These are phyloP conservation scores for Sanguinoderma infundibulare DNA, from an alignment of 1,284 basidiomycete species.

Conservation along the genomic window DNA sequence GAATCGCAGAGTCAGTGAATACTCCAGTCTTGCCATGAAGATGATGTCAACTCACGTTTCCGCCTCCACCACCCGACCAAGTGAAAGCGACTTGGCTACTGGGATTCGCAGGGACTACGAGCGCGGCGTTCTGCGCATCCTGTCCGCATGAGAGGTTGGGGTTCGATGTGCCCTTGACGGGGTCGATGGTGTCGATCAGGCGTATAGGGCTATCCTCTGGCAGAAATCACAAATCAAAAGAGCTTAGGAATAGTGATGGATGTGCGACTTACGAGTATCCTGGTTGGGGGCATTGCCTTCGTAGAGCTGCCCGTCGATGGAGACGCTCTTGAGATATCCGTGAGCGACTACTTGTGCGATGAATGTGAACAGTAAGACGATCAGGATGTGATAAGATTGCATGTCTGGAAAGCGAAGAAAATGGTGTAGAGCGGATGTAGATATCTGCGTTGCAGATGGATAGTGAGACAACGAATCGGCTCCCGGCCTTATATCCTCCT, in stretches of 20 bases:
- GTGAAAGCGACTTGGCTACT: constrained; percentile 62
- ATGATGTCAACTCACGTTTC: constrained; percentile 45
- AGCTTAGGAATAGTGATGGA: too few relatives aligned
- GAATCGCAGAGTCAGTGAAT: not conserved
- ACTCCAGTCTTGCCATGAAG: not conserved
- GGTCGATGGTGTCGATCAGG: constrained; percentile 55
- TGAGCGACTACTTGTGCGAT: constrained; percentile 23
- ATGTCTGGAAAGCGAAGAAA: not conserved
- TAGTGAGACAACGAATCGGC: not conserved
- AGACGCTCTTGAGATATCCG: constrained; percentile 26
- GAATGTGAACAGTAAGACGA: constrained; percentile 17
- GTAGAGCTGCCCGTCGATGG: constrained; percentile 30
- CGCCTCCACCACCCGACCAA: constrained; percentile 56
- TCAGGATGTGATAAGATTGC: constrained; percentile 17
- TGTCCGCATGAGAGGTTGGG: constrained; percentile 65
- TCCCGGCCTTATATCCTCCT: too few relatives aligned
- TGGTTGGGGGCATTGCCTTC: constrained; percentile 35
- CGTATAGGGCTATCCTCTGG: constrained; percentile 56
- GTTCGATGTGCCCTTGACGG: constrained; percentile 68
- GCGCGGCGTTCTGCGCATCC: constrained; percentile 51
- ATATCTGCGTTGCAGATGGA: not conserved
- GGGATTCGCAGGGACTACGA: constrained; percentile 64
- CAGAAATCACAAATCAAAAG: not conserved
- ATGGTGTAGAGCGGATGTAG: not conserved
- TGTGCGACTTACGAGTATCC: constrained; percentile 19